A percentile compares a stretch with the other conserved stretches of the same genome.
phyloP scores from a whole-genome alignment of 148 eudicot species.

The Heliosperma pusillum region DNA sequence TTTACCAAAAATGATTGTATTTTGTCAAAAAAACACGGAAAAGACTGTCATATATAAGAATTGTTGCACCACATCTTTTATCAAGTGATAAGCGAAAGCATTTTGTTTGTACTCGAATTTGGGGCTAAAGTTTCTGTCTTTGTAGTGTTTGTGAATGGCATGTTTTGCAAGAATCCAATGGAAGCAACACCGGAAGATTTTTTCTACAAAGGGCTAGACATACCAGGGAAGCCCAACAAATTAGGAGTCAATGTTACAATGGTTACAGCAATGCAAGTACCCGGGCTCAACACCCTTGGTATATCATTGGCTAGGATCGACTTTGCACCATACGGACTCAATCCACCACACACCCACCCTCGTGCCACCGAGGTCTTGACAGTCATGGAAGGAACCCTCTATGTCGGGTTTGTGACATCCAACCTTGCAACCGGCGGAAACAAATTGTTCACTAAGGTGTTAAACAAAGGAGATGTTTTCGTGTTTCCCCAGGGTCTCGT shows the following conservation, averaged over 20 bases:
- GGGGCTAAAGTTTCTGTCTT: neutral
- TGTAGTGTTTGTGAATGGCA: conserved; percentile 19
- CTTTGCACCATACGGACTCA: conserved; percentile 17
- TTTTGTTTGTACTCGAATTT: neutral
- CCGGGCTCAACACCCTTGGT: conserved; percentile 19
- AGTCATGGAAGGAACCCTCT: conserved; percentile 10
- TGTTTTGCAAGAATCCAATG: conserved; percentile 20
- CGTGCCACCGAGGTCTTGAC: conserved; percentile 16
- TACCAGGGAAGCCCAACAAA: conserved; percentile 8
- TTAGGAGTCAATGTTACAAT: conserved; percentile 9
- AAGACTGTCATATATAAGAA: too few relatives aligned
- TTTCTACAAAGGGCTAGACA: conserved; percentile 14
- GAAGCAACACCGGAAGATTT: conserved; percentile 13
- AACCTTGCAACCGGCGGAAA: conserved; percentile 12
- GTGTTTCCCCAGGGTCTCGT: conserved; percentile 18
- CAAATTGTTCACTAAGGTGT: conserved; percentile 8
- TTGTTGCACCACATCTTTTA: too few relatives aligned
- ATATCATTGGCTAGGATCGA: conserved; percentile 16
- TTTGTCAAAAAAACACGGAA: too few relatives aligned
- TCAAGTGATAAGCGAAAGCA: neutral
- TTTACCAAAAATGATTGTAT: too few relatives aligned
- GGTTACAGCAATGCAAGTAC: conserved; percentile 11
- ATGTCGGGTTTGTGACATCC: conserved; percentile 18
- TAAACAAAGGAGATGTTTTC: conserved; percentile 21
- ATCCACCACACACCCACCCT: conserved; percentile 17